phyloP scores from a whole-genome alignment of 2,329 filamentous ascomycete genomes.

The Aspergillus tanneri region DNA sequence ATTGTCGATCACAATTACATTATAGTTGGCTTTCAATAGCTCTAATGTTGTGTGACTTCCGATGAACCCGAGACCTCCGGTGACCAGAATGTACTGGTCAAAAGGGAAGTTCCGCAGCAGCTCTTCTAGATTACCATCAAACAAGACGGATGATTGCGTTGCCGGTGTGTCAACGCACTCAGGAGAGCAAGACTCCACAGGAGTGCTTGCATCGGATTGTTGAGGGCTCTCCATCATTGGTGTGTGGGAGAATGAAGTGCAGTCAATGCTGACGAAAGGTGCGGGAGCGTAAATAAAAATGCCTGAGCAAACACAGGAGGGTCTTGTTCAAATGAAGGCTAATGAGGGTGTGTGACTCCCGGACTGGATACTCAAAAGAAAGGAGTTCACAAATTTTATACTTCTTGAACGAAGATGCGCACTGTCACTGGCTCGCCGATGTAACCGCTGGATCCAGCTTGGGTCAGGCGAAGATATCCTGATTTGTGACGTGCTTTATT shows the following conservation, averaged over 20 bases:
- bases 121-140: slow-evolving; percentile 46
- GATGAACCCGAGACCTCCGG: slow-evolving; percentile 44
- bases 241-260: slow-evolving; percentile 11
- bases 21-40: slow-evolving; percentile 42
- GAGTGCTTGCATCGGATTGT: slow-evolving; percentile 33
- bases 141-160: slow-evolving; percentile 47
- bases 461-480: slow-evolving; percentile 21
- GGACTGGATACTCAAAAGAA: slow-evolving; percentile 14
- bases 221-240: slow-evolving; percentile 31
- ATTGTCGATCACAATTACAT: slow-evolving; percentile 45
- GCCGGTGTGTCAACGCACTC: slow-evolving; percentile 42
- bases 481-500: slow-evolving; percentile 22
- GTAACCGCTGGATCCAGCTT: slow-evolving; percentile 23
- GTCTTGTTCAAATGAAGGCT: slow-evolving; percentile 9
- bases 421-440: slow-evolving; percentile 18
- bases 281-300: slow-evolving; percentile 12
- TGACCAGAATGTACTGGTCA: slow-evolving; percentile 46
- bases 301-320: slow-evolving; percentile 13
- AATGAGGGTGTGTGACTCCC: slow-evolving; percentile 16
- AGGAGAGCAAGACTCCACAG: slow-evolving; percentile 31
- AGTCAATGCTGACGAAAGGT: slow-evolving; percentile 8
- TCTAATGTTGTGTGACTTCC: slow-evolving; percentile 46
- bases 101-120: slow-evolving; percentile 41
- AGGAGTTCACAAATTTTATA: slow-evolving; percentile 26
- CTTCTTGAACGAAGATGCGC: slow-evolving; percentile 11